Percentiles rank a stretch among this genome's conserved stretches.
Conservation (phyloP, 805 yeast genomes). For the Ogataea nonfermentans region DNA sequence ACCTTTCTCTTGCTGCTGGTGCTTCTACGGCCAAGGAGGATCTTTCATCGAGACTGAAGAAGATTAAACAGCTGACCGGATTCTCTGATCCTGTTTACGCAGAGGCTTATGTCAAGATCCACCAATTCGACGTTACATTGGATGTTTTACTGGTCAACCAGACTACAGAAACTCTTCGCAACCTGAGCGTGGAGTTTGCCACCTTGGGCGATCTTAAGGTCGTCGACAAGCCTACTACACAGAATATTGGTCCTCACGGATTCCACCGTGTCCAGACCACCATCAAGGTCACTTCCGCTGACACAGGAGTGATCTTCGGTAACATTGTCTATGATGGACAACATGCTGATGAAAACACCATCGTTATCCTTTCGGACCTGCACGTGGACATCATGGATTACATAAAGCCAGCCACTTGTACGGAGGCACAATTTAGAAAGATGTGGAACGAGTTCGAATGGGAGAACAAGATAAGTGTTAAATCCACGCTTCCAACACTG, state of each 20-base stretch:
- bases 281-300: slow-evolving; percentile 93
- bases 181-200: slow-evolving; percentile 91
- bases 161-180: slow-evolving; percentile 85
- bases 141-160: slow-evolving; percentile 95
- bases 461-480: slow-evolving; percentile 95
- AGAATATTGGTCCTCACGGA: slow-evolving; percentile 95
- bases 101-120: slow-evolving; percentile 94
- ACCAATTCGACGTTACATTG: slow-evolving; percentile 91
- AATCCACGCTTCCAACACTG: slow-evolving; percentile 62
- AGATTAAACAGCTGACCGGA: slow-evolving; percentile 93
- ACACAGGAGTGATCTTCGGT: slow-evolving; percentile 97
- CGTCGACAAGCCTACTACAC: slow-evolving; percentile 84
- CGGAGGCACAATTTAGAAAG: slow-evolving; percentile 86
- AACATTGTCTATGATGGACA: slow-evolving; percentile 96
- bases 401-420: slow-evolving; percentile 89
- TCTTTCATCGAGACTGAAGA: slow-evolving; percentile 75
- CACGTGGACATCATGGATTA: slow-evolving; percentile 97
- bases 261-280: slow-evolving; percentile 88
- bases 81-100: slow-evolving; percentile 98
- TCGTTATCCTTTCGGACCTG: slow-evolving; percentile 90
- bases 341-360: slow-evolving; percentile 83
- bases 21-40: slow-evolving; percentile 53
- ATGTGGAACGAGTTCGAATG: slow-evolving; percentile 99
- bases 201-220: slow-evolving; percentile 95
- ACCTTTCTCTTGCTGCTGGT: slow-evolving; percentile 54